Conservation (phyloP, 1,284 basidiomycete genomes). For the Pascua sp. region DNA sequence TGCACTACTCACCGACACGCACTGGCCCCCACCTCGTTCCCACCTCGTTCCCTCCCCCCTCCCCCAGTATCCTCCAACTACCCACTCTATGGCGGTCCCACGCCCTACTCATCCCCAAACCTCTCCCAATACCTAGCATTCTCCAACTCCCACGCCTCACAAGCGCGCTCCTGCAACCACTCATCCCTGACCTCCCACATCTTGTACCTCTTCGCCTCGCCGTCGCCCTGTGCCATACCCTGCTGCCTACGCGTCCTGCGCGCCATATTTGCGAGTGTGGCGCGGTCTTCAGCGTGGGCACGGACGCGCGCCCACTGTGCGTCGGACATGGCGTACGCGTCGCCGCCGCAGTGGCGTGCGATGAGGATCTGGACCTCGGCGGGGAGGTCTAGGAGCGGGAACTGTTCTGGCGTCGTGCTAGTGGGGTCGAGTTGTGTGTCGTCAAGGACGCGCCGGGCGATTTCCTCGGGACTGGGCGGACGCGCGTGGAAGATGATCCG, state of each 20-base stretch:
- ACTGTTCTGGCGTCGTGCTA: constrained; percentile 3
- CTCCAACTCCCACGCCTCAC: constrained; percentile 40
- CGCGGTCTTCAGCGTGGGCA: constrained; percentile 25
- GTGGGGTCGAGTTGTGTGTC: constrained; percentile 4
- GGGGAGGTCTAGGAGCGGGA: constrained; percentile 39
- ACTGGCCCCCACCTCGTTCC: too few species aligned
- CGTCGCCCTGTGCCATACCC: constrained; percentile 14
- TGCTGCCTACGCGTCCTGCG: constrained; percentile 6
- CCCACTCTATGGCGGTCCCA: too few species aligned
- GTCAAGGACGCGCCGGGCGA: constrained; percentile 22
- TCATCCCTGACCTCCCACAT: constrained; percentile 23
- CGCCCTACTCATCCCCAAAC: too few species aligned
- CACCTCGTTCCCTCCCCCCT: too few species aligned
- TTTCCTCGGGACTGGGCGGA: constrained; percentile 16
- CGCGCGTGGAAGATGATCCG: constrained; percentile 39
- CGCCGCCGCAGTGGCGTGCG: constrained; percentile 29
- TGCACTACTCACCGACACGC: too few species aligned
- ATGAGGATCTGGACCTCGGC: constrained; percentile 36
- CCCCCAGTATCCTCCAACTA: too few species aligned
- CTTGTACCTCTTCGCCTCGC: constrained; percentile 11
- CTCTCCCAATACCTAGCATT: constrained; percentile 11
- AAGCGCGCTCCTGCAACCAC: constrained; percentile 32
- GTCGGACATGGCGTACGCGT: constrained; percentile 35
- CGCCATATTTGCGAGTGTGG: constrained; percentile 13
- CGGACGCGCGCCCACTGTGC: constrained; percentile 33